phyloP scores from a whole-genome alignment of 2,329 filamentous ascomycete species.

The Penicillium verrucosum region DNA sequence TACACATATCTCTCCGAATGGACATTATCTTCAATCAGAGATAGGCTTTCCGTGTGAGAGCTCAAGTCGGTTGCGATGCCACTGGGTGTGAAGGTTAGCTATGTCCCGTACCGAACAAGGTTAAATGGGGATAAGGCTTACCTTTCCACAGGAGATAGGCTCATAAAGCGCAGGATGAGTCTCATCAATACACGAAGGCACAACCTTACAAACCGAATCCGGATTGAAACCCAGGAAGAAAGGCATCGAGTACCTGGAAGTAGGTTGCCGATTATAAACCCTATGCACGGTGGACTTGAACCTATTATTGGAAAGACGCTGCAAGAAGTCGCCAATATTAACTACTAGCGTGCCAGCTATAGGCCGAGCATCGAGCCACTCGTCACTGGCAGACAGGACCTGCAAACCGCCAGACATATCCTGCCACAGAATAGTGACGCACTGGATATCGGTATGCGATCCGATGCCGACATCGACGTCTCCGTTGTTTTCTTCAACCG shows the following conservation, averaged over 20 bases:
- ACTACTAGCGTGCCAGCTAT: conserved; percentile 51
- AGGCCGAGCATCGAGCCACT: conserved; percentile 26
- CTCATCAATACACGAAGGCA: conserved; percentile 48
- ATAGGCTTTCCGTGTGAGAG: conserved; percentile 8
- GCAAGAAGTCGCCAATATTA: conserved; percentile 54
- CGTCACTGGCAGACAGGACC: conserved; percentile 41
- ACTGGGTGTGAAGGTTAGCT: conserved; percentile 11
- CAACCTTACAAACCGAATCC: conserved; percentile 42
- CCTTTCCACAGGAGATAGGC: conserved; percentile 51
- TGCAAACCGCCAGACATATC: conserved; percentile 45
- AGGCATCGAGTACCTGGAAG: conserved; percentile 53
- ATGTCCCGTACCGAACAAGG: background rate
- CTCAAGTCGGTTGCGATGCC: conserved; percentile 23
- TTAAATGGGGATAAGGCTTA: background rate
- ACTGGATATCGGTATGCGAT: conserved; percentile 50
- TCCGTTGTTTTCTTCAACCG: conserved; percentile 16
- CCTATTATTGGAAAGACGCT: conserved; percentile 51
- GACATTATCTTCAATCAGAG: background rate
- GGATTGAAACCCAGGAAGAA: conserved; percentile 58
- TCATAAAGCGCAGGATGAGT: conserved; percentile 50
- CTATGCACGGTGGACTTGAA: conserved; percentile 53
- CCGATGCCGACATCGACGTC: conserved; percentile 44
- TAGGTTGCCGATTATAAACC: conserved; percentile 35
- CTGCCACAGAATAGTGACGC: conserved; percentile 50
- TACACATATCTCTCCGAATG: background rate